phyloP scores from a whole-genome alignment of 805 yeast genomes.

The Ogataea zsoltii region DNA sequence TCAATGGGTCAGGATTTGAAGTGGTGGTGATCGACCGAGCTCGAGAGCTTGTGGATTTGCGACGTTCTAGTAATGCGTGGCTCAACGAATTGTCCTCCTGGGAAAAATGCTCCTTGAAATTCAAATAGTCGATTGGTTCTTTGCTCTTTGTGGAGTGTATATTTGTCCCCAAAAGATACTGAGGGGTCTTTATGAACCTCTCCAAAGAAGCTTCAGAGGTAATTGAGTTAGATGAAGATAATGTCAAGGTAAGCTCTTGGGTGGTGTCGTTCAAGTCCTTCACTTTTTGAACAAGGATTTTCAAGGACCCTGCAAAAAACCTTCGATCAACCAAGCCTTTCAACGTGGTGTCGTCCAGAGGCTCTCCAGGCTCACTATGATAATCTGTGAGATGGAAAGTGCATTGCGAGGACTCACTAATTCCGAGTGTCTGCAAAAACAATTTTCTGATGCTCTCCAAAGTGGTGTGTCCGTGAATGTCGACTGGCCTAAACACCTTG shows the following conservation, averaged over 20 bases:
- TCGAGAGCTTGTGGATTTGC: constrained; percentile 25
- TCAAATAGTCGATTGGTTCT: constrained; percentile 52
- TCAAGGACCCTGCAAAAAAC: constrained; percentile 33
- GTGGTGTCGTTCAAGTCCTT: constrained; percentile 3
- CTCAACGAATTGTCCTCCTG: constrained; percentile 5
- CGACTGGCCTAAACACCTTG: constrained; percentile 50
- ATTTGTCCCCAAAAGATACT: constrained; percentile 51
- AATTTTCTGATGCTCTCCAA: constrained; percentile 42
- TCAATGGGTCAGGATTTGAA: constrained; percentile 17
- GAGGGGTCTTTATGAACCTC: constrained; percentile 64
- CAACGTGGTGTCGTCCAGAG: constrained; percentile 51
- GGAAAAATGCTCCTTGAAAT: constrained; percentile 47
- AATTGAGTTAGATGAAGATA: constrained; percentile 56
- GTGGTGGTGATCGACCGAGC: constrained; percentile 33
- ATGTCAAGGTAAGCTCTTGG: constrained; percentile 26
- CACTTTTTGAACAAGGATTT: constrained; percentile 20
- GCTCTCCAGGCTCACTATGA: constrained; percentile 56
- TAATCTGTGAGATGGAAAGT: constrained; percentile 69
- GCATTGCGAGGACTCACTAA: constrained; percentile 18
- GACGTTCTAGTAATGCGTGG: constrained; percentile 9
- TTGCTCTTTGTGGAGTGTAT: constrained; percentile 22
- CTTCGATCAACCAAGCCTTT: constrained; percentile 36
- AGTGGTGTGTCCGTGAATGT: constrained; percentile 34
- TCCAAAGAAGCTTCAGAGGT: constrained; percentile 41
- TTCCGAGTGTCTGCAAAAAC: constrained; percentile 30